Evolutionary conservation across 192 early-diverging fungal genomes (phyloP).

Genomic region (Mortierella alpina): DNA sequence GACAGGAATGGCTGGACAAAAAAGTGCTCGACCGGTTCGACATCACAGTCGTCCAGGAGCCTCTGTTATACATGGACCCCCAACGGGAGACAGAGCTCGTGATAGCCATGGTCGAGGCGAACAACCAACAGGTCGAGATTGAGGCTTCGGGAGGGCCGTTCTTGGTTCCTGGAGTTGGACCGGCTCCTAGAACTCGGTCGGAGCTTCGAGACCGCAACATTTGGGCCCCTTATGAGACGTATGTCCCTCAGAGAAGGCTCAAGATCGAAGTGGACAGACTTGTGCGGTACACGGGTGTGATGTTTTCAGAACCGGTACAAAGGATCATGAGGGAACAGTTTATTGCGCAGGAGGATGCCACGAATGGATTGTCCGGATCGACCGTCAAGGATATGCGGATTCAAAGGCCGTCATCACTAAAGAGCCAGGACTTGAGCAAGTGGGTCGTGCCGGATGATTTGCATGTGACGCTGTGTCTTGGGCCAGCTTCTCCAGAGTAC

Average conservation of each 20-base stretch:
- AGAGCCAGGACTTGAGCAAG: slow-evolving; percentile 15
- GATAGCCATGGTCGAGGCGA: slow-evolving; percentile 40
- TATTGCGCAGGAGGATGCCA: not conserved
- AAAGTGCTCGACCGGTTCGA: slow-evolving; percentile 37
- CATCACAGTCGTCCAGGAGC: slow-evolving; percentile 35
- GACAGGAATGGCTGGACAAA: slow-evolving; percentile 44
- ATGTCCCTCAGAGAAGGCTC: slow-evolving; percentile 27
- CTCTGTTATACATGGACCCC: slow-evolving; percentile 36
- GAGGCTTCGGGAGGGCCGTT: slow-evolving; percentile 25
- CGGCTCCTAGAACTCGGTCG: slow-evolving; percentile 27
- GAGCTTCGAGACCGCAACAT: slow-evolving; percentile 22
- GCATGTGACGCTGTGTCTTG: slow-evolving; percentile 37
- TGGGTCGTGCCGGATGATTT: slow-evolving; percentile 47
- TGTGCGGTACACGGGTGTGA: slow-evolving; percentile 40
- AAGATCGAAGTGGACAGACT: slow-evolving; percentile 25
- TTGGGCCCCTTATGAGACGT: slow-evolving; percentile 49
- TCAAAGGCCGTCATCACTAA: slow-evolving; percentile 9
- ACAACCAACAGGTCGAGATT: slow-evolving; percentile 39
- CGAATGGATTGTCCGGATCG: not conserved
- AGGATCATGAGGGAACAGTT: slow-evolving; percentile 16
- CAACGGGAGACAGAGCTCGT: slow-evolving; percentile 32
- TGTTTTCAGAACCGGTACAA: slow-evolving; percentile 33
- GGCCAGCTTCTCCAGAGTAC: slow-evolving; percentile 15
- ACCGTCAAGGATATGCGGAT: not conserved
- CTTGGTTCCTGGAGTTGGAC: slow-evolving; percentile 31